These are phyloP conservation scores for Margaritispora aquatica DNA, from an alignment of 495 filamentous ascomycete genomes.

Conservation along the genomic window DNA sequence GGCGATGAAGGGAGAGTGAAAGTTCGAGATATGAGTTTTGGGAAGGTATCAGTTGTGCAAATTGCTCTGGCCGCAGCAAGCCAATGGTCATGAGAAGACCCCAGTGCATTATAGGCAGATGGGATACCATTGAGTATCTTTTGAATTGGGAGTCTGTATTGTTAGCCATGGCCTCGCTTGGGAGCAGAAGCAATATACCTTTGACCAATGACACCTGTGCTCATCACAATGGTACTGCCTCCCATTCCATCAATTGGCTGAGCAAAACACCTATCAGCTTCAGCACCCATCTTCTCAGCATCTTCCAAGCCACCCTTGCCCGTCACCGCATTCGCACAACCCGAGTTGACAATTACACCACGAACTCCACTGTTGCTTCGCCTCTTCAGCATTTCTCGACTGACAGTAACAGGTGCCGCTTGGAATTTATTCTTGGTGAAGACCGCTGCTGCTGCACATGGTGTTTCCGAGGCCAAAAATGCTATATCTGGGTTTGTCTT, in stretches of 20 bases:
- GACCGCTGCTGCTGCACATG: conserved; percentile 88
- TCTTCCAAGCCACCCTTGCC: conserved; percentile 88
- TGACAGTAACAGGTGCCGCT: conserved; percentile 87
- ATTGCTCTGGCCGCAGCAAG: conserved; percentile 83
- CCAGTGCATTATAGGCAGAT: conserved; percentile 60
- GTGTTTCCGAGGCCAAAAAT: conserved; percentile 77
- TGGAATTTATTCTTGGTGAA: conserved; percentile 99
- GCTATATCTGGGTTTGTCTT: conserved; percentile 85
- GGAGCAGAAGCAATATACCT: conserved; percentile 39
- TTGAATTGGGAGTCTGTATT: conserved; percentile 68
- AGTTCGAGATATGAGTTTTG: conserved; percentile 80
- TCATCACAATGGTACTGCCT: conserved; percentile 84
- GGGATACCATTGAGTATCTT: conserved; percentile 86
- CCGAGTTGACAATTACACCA: conserved; percentile 87
- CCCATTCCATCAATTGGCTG: conserved; percentile 47
- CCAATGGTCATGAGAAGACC: conserved; percentile 77
- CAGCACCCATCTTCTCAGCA: conserved; percentile 73
- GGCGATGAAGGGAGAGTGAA: conserved; percentile 84
- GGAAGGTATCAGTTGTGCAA: conserved; percentile 98
- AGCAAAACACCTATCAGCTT: conserved; percentile 61
- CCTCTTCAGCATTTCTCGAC: conserved; percentile 59
- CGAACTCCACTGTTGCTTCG: conserved; percentile 64
- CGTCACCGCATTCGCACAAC: conserved; percentile 96
- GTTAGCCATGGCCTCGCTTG: background rate
- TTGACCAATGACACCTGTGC: conserved; percentile 96